A percentile compares a stretch with the other conserved stretches of the same genome.
Evolutionary conservation across 495 filamentous ascomycete species (phyloP).

Genomic region (Hyaloscypha bicolor): DNA sequence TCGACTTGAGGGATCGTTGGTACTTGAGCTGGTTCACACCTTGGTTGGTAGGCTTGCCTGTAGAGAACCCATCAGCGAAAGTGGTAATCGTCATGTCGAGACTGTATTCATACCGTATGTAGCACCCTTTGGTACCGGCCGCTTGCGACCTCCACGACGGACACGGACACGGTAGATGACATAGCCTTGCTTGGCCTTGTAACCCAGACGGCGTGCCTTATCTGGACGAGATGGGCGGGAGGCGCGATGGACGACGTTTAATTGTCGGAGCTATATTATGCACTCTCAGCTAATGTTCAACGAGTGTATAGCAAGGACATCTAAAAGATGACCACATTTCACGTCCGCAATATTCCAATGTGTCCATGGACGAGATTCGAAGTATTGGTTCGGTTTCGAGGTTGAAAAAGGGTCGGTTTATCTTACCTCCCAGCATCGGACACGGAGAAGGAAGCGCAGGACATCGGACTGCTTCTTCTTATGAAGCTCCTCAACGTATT

Average conservation of each 20-base stretch:
- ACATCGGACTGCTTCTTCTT: slow-evolving; percentile 99
- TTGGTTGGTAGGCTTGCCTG: slow-evolving; percentile 99
- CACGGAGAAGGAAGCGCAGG: slow-evolving; percentile 97
- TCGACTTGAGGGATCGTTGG: slow-evolving; percentile 96
- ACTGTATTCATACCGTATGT: slow-evolving; percentile 76
- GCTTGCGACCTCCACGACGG: slow-evolving; percentile 96
- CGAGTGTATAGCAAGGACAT: slow-evolving; percentile 88
- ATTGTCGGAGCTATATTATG: slow-evolving; percentile 98
- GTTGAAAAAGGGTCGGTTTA: slow-evolving; percentile 32
- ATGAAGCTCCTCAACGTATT: slow-evolving; percentile 74
- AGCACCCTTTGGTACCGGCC: slow-evolving; percentile 93
- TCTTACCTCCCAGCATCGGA: slow-evolving; percentile 99
- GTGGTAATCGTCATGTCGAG: background rate
- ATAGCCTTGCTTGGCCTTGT: slow-evolving; percentile 99
- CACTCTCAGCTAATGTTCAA: slow-evolving; percentile 99
- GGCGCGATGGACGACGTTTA: slow-evolving; percentile 98
- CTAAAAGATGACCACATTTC: slow-evolving; percentile 37
- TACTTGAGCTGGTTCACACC: slow-evolving; percentile 99
- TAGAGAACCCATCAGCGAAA: slow-evolving; percentile 23
- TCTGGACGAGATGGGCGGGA: slow-evolving; percentile 97
- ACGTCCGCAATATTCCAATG: slow-evolving; percentile 30
- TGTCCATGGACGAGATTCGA: slow-evolving; percentile 32
- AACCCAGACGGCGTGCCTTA: slow-evolving; percentile 99
- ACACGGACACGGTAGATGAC: slow-evolving; percentile 99
- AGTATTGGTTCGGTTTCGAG: slow-evolving; percentile 31